Evolutionary conservation across 768 basidiomycete genomes (phyloP).

Genomic region (Termitomyces sp.): DNA sequence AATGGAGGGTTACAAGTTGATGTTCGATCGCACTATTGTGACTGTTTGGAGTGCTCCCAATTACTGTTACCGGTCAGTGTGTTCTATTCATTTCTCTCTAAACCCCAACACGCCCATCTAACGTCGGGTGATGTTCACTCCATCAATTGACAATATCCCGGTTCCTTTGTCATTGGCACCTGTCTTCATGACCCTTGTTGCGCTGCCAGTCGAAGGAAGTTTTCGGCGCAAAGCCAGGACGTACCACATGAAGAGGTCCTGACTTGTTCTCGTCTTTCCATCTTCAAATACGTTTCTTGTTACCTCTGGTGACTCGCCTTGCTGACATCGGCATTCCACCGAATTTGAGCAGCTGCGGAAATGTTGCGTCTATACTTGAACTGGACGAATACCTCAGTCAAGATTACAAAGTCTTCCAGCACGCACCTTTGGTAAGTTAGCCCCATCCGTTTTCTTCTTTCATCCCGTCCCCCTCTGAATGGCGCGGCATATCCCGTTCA

Average conservation of each 20-base stretch:
- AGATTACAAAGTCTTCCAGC: slow-evolving; percentile 94
- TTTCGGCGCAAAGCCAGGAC: not conserved
- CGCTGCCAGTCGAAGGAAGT: slow-evolving; percentile 4
- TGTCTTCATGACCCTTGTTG: not conserved
- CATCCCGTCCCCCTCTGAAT: not conserved
- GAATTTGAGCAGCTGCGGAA: slow-evolving; percentile 70
- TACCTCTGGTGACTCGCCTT: not conserved
- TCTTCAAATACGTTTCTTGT: slow-evolving; percentile 1
- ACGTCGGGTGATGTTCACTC: not conserved
- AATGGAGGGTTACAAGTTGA: slow-evolving; percentile 96
- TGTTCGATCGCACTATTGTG: slow-evolving; percentile 94
- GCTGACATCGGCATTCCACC: slow-evolving; percentile 11
- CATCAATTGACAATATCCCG: not conserved
- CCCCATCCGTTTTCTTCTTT: slow-evolving; percentile 3
- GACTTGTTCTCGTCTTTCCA: not conserved
- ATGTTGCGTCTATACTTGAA: slow-evolving; percentile 92
- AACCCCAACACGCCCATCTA: not conserved
- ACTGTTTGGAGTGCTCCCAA: slow-evolving; percentile 99
- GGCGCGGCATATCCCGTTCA: slow-evolving; percentile 6
- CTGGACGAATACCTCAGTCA: slow-evolving; percentile 91
- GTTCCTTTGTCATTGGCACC: not conserved
- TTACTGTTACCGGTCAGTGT: slow-evolving; percentile 90
- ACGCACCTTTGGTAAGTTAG: slow-evolving; percentile 76
- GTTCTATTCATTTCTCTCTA: slow-evolving; percentile 5
- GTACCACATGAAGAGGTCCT: too few species aligned